Evolutionary conservation across 1,139 yeast genomes (phyloP).

Genomic region (Zhuliangozyma blackwelliae): DNA sequence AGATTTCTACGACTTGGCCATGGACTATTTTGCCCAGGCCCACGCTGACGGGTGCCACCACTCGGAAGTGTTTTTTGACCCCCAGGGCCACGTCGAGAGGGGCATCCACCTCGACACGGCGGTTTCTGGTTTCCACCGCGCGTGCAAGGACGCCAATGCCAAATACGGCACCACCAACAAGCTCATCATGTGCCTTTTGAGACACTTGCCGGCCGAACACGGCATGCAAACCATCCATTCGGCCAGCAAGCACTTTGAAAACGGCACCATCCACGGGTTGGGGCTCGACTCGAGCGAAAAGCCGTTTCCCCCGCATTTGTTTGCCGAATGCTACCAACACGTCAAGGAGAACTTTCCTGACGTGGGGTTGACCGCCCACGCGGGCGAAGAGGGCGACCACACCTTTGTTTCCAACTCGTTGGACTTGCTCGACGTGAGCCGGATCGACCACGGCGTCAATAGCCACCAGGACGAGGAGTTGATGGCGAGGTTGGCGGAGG

Average conservation of each 20-base stretch:
- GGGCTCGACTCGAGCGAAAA: slow-evolving; percentile 76
- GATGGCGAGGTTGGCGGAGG: slow-evolving; percentile 50
- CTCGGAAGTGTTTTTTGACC: slow-evolving; percentile 75
- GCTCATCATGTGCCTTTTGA: slow-evolving; percentile 72
- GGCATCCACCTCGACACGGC: slow-evolving; percentile 57
- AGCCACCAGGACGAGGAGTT: slow-evolving; percentile 50
- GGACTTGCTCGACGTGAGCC: slow-evolving; percentile 53
- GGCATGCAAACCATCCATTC: slow-evolving; percentile 54
- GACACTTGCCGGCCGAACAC: slow-evolving; percentile 61
- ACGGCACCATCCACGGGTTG: slow-evolving; percentile 62
- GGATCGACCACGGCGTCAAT: slow-evolving; percentile 79
- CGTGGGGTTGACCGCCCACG: slow-evolving; percentile 72
- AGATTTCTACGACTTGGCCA: slow-evolving; percentile 72
- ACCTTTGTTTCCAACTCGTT: slow-evolving; percentile 55
- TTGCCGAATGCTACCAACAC: slow-evolving; percentile 53
- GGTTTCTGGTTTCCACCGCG: slow-evolving; percentile 59
- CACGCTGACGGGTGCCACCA: slow-evolving; percentile 58
- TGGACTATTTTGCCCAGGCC: slow-evolving; percentile 63
- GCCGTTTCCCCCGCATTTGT: slow-evolving; percentile 69
- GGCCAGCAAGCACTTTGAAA: slow-evolving; percentile 46
- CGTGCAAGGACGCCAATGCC: slow-evolving; percentile 53
- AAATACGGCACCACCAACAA: slow-evolving; percentile 62
- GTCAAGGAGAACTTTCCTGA: slow-evolving; percentile 44
- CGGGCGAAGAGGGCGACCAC: slow-evolving; percentile 84
- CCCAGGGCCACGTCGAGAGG: slow-evolving; percentile 76